Evolutionary conservation across 495 filamentous ascomycete genomes (phyloP), one percentile per base, ranked within the genome.

Genomic region (Mytilinidion resinicola): DNA sequence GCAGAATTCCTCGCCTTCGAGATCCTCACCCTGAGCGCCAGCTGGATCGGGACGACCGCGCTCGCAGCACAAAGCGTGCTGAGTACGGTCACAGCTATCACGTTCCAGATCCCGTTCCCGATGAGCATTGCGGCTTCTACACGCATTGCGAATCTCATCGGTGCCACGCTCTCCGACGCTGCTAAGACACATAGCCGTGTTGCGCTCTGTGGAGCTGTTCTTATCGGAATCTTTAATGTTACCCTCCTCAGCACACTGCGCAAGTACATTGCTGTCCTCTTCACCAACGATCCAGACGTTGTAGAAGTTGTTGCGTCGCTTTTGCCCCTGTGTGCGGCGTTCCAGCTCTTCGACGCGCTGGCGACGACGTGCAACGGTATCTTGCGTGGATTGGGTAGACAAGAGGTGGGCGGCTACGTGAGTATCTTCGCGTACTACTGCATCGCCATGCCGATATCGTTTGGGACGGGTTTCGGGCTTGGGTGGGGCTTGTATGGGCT

Each of bases 321-420:
- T 9, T 75, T 97, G 46, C 91, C 91, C 1, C 65, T 96, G 1
- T 87, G 85, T 50, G 90, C 90, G 0, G 79, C 89, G 0, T 95
- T 95, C 77, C 91, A 97, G 70, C 78, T 93, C 1, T 90, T 92
- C 60, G 92, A 97, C 67, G 82, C 86, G 11, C 68, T 93, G 43
- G 85, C 90, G 0, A 78, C 84, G 8, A 85, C 84, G 61, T 88
- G 85, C 62, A 90, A 92, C 63, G 91, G 92, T 17, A 74, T 96
- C 35, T 76, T 97, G 33, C 79, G 91, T 20, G 92, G 91, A 9
- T 79, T 92, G 33, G 91, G 91, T 3, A 79, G 86, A 36, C 92
- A 96, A 69, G 84, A 90, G 61, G 81, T 97, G 50, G 91, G 91
- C 1, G 90, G 91, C 4, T 96, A 91, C 69, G 83, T 91, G 33